phyloP scores from a whole-genome alignment of 192 early-diverging fungal genomes.

The Podochytrium sp. region DNA sequence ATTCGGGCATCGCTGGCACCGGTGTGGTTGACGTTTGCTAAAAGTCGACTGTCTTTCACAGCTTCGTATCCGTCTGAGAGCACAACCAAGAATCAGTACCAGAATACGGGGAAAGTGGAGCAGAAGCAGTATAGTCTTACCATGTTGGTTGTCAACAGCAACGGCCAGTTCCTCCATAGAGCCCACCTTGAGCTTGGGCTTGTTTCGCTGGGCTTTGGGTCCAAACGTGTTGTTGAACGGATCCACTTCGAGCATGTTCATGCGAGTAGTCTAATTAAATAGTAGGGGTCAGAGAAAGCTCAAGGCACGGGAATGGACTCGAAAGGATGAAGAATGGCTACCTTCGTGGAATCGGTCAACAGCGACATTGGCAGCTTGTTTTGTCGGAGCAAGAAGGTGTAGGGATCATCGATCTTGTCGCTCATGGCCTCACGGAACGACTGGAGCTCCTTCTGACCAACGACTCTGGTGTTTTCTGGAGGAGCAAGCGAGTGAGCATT shows the following conservation, averaged over 20 bases:
- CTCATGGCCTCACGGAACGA: conserved; percentile 91
- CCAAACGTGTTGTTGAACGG: conserved; percentile 93
- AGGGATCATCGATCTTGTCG: conserved; percentile 88
- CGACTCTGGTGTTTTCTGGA: conserved; percentile 90
- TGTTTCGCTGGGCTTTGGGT: conserved; percentile 91
- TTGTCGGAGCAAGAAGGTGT: conserved; percentile 89
- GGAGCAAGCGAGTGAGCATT: not conserved
- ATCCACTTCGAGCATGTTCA: conserved; percentile 96
- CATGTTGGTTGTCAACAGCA: conserved; percentile 66
- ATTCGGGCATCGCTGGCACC: conserved; percentile 69
- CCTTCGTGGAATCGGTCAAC: conserved; percentile 78
- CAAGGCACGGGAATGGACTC: not conserved
- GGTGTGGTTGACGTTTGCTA: conserved; percentile 63
- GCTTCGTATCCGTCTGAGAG: conserved; percentile 35
- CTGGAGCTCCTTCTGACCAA: conserved; percentile 92
- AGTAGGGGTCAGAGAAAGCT: not conserved
- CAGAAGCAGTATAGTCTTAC: conserved; percentile 58
- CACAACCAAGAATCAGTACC: not conserved
- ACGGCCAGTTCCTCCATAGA: conserved; percentile 80
- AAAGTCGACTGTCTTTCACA: conserved; percentile 72
- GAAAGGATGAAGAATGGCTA: conserved; percentile 40
- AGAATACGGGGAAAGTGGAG: not conserved
- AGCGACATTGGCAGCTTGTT: conserved; percentile 97
- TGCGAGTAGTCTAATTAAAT: conserved; percentile 48
- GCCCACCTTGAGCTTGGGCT: conserved; percentile 79